Base-by-base conservation (phyloP, 108 stramenopile species). In the Fistulifera solaris region DNA sequence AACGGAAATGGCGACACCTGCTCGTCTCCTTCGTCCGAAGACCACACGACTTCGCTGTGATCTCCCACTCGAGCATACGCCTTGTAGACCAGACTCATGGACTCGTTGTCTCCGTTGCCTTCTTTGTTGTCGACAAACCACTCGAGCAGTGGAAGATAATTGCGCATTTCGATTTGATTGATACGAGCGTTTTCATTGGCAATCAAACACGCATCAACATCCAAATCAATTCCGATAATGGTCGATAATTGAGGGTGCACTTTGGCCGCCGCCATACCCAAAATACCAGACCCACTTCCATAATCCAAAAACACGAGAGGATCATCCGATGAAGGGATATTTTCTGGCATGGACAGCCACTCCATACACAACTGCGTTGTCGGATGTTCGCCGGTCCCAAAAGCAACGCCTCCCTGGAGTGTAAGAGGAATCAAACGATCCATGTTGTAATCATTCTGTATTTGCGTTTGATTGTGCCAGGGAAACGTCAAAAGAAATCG, bases 381-480 rank as follows among this genome's bases (percentile, higher is more conserved):
- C 31, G 83, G 81, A 65, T 89, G 87, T 48, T 89, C 87, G n/a
- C 87, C 87, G 0, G 87, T 83, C 41, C 87, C 87, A 77, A 89
- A 89, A 25, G 87, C 87, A 50, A 85, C 77, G 0, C 83, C 87
- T 39, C 87, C 87, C 58, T 89, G 76, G 27, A 89, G 43, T 27
- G 67, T 26, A 38, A 88, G 68, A 54, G 77, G 58, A 6, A 77
- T 67, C 24, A 67, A 54, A 1, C 50, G 38, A 19, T 70, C 50
- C 28, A 17, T 21, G 14, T 56, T 43, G 7, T 55, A 17, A 55
- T 48, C 47, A 48, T 39, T 49, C 22, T 56, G 31, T 6, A 31
- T 28, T 16, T 49, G 15, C 5, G n/a, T 21, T 38, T 11, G 53
- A 19, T 18, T 24, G 24, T 59, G 59, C 27, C 48, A 38, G 2